Conservation (phyloP, 2,329 filamentous ascomycete genomes). For the Aspergillus ochraceoroseus region DNA sequence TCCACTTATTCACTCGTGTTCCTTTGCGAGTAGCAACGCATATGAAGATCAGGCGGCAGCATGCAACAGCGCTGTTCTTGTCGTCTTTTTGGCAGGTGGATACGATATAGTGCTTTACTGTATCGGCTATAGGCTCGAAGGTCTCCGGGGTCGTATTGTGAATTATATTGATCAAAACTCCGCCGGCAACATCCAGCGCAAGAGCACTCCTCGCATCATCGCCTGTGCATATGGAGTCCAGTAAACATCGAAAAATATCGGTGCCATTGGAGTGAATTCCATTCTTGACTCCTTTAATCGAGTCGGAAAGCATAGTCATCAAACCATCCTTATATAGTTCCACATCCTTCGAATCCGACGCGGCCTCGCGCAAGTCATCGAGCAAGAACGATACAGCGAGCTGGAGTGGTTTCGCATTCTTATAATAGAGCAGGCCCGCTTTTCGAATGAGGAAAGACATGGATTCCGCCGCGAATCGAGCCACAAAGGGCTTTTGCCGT, state of each 20-base stretch:
- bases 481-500: conserved; percentile 77
- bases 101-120: conserved; percentile 53
- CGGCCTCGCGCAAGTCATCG: conserved; percentile 54
- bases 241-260: conserved; percentile 50
- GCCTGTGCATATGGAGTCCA: conserved; percentile 36
- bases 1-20: conserved; percentile 68
- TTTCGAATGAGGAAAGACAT: conserved; percentile 92
- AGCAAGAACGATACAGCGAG: conserved; percentile 68
- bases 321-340: conserved; percentile 74
- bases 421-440: conserved; percentile 70
- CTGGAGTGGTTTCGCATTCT: conserved; percentile 63
- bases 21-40: conserved; percentile 76
- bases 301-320: conserved; percentile 88
- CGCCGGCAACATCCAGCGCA: conserved; percentile 62
- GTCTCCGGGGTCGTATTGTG: conserved; percentile 74
- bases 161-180: conserved; percentile 72
- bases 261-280: conserved; percentile 55
- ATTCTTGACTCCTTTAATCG: conserved; percentile 59
- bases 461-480: conserved; percentile 88
- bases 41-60: conserved; percentile 50
- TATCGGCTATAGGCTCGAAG: conserved; percentile 63
- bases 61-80: conserved; percentile 40
- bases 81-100: conserved; percentile 32
- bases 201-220: conserved; percentile 29
- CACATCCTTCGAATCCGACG: conserved; percentile 33